These are phyloP conservation scores for Candida silvicultrix DNA, from an alignment of 805 yeast species.

Conservation along the genomic window DNA sequence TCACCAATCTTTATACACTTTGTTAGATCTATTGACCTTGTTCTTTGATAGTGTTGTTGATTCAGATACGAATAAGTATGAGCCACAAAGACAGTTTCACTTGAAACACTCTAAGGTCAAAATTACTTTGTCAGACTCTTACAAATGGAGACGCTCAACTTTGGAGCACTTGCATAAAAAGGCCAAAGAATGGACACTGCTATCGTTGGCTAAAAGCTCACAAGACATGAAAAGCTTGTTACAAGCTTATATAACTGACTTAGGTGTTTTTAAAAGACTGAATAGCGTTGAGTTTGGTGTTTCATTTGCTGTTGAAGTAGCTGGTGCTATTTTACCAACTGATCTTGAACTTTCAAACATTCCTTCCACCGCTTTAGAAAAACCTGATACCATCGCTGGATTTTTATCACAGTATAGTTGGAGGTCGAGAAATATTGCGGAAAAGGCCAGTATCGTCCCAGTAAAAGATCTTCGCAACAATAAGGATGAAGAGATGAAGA, in stretches of 20 bases:
- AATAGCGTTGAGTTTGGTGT: conserved; percentile 67
- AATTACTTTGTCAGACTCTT: conserved; percentile 61
- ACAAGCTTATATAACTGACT: conserved; percentile 63
- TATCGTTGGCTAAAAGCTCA: conserved; percentile 50
- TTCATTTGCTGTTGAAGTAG: conserved; percentile 86
- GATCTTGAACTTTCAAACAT: conserved; percentile 61
- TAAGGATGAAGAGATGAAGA: conserved; percentile 17
- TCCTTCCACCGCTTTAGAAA: conserved; percentile 27
- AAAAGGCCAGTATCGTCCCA: conserved; percentile 20
- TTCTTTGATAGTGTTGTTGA: conserved; percentile 77
- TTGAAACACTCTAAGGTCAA: conserved; percentile 36
- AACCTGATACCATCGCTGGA: conserved; percentile 57
- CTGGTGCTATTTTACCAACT: conserved; percentile 59
- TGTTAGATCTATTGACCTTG: conserved; percentile 74
- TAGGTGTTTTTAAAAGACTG: conserved; percentile 26
- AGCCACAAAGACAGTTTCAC: conserved; percentile 66
- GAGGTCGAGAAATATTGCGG: conserved; percentile 41
- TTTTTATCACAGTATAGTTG: conserved; percentile 74
- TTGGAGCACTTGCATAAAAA: conserved; percentile 49
- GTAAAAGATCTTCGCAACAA: conserved; percentile 10
- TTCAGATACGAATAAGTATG: conserved; percentile 77
- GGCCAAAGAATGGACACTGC: conserved; percentile 63
- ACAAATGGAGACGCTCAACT: conserved; percentile 67
- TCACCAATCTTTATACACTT: conserved; percentile 61
- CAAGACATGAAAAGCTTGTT: conserved; percentile 75